Conservation (phyloP, 352 stramenopile species). For the Pythium utonaiense region DNA sequence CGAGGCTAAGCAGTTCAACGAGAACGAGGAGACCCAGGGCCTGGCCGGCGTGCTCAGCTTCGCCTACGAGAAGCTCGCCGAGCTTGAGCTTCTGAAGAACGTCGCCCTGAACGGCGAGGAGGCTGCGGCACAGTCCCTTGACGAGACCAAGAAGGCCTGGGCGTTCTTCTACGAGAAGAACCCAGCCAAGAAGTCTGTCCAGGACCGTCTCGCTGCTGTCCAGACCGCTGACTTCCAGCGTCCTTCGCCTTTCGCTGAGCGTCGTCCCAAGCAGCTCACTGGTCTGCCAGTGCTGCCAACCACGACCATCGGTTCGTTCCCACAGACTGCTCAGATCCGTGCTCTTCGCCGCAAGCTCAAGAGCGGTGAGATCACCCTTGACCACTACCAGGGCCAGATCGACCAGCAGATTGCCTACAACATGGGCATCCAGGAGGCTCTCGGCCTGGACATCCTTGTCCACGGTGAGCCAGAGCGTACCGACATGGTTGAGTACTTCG, state of each 20-base stretch:
- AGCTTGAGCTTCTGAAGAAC: constrained; percentile 83
- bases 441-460: constrained; percentile 92
- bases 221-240: constrained; percentile 78
- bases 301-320: constrained; percentile 94
- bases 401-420: constrained; percentile 91
- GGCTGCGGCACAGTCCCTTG: constrained; percentile 42
- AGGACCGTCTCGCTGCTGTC: constrained; percentile 55
- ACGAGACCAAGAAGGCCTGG: constrained; percentile 63
- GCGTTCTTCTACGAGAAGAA: constrained; percentile 82
- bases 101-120: constrained; percentile 59
- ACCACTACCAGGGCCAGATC: constrained; percentile 79
- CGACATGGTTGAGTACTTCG: constrained; percentile 96
- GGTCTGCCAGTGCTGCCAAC: constrained; percentile 82
- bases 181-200: constrained; percentile 61
- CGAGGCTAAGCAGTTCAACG: constrained; percentile 65
- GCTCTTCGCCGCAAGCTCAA: constrained; percentile 51
- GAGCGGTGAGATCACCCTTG: constrained; percentile 42
- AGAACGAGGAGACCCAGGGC: constrained; percentile 54
- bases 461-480: constrained; percentile 92
- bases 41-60: constrained; percentile 82
- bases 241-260: constrained; percentile 73
- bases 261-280: constrained; percentile 67
- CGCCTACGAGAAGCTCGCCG: constrained; percentile 87
- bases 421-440: constrained; percentile 89
- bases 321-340: constrained; percentile 89